These are phyloP conservation scores for Exophiala viscosa DNA, from an alignment of 2,329 filamentous ascomycete species.

Conservation along the genomic window DNA sequence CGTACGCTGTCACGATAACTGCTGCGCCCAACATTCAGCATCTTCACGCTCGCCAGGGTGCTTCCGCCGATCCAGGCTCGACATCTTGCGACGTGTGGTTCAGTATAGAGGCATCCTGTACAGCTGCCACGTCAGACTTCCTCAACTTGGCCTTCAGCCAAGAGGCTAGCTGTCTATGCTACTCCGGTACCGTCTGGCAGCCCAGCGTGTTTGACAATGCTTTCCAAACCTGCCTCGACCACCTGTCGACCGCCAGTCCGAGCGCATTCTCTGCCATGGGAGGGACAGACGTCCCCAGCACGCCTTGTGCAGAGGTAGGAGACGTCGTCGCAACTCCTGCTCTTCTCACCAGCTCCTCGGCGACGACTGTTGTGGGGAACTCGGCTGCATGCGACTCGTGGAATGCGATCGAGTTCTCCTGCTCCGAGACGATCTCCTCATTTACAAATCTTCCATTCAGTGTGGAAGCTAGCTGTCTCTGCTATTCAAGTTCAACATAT, in stretches of 20 bases:
- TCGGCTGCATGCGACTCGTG: no score
- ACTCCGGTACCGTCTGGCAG: not conserved
- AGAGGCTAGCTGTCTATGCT: conserved; percentile 6
- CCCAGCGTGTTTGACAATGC: not conserved
- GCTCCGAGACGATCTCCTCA: not conserved
- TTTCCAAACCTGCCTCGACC: not conserved
- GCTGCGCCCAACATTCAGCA: no score
- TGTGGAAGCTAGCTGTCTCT: conserved; percentile 2
- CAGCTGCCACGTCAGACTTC: not conserved
- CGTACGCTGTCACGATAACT: no score
- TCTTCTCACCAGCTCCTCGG: no score
- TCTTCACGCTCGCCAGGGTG: not conserved
- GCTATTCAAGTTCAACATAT: not conserved
- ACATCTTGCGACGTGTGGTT: conserved; percentile 1
- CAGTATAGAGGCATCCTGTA: not conserved
- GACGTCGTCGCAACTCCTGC: no score
- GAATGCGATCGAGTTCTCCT: no score
- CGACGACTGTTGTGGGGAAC: no score
- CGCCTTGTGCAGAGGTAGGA: no score
- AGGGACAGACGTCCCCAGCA: no score
- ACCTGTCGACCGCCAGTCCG: no score
- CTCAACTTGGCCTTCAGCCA: not conserved
- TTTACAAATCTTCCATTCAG: not conserved
- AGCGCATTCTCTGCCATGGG: no score
- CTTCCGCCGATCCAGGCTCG: not conserved